Conservation (phyloP, 2,329 filamentous ascomycete species). For the Apiospora kogelbergensis region DNA sequence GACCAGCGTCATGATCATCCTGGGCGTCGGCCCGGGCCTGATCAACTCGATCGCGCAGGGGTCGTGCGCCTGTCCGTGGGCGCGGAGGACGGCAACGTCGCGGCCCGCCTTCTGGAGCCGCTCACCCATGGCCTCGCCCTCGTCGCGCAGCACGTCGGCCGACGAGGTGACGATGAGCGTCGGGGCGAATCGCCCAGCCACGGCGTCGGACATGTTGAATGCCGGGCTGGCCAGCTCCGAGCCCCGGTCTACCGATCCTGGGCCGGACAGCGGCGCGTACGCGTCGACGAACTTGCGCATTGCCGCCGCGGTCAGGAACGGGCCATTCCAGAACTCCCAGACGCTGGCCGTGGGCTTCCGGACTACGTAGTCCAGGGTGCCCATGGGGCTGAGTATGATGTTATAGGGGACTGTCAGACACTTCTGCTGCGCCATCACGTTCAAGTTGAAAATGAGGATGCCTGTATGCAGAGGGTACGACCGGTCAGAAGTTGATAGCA, state of each 20-base stretch:
- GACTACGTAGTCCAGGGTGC: not conserved
- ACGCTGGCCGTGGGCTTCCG: not conserved
- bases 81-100: not conserved
- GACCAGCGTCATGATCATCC: not conserved
- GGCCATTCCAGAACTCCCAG: not conserved
- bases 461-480: not conserved
- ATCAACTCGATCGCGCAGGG: not conserved
- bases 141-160: not conserved
- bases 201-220: not conserved
- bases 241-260: not conserved
- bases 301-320: not conserved
- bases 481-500: not conserved
- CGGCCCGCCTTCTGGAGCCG: not conserved
- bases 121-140: not conserved
- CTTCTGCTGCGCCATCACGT: not conserved
- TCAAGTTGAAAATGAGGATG: not conserved
- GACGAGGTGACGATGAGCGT: not conserved
- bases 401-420: not conserved
- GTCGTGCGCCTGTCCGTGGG: not conserved
- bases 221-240: not conserved
- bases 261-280: not conserved
- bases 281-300: not conserved
- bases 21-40: not conserved
- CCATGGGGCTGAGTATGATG: not conserved
- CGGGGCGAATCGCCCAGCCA: not conserved